Percentiles rank a stretch among this genome's conserved stretches.
Evolutionary conservation across 345 rosid species (phyloP).

Genomic region (Gossypium arboreum): DNA sequence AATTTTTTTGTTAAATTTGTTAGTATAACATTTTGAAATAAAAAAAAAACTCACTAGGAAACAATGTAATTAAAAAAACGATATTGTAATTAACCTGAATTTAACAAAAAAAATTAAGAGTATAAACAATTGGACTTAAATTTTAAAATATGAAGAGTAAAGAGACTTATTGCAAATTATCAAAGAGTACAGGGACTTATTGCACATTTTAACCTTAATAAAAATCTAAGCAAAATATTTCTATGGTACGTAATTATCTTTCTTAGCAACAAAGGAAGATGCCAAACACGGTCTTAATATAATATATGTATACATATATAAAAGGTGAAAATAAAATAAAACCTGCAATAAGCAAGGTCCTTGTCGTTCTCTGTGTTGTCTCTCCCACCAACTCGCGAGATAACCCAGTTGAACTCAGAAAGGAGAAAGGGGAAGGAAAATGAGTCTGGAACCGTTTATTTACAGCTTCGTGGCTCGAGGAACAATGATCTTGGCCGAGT

Average conservation of each 20-base stretch:
- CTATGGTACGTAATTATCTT: neutral
- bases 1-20: too few species aligned
- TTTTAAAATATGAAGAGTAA: too few species aligned
- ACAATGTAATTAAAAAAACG: too few species aligned
- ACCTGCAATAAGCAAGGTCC: conserved; percentile 3
- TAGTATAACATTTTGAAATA: too few species aligned
- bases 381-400: conserved; percentile 4
- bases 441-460: conserved; percentile 89
- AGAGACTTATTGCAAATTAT: too few species aligned
- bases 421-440: conserved; percentile 15
- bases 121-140: too few species aligned
- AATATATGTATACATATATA: neutral
- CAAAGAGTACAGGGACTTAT: too few species aligned
- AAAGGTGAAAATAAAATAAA: neutral
- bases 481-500: conserved; percentile 84
- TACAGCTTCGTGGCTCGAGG: conserved; percentile 98
- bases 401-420: conserved; percentile 14
- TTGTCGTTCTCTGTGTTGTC: conserved; percentile 14
- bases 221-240: too few species aligned
- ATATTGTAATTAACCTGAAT: too few species aligned
- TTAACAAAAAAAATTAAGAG: too few species aligned
- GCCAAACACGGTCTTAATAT: neutral
- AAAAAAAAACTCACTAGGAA: too few species aligned
- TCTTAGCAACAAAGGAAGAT: conserved; percentile 2
- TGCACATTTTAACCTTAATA: too few species aligned